phyloP scores from a whole-genome alignment of 352 stramenopile species.

The Plasmopara muralis region DNA sequence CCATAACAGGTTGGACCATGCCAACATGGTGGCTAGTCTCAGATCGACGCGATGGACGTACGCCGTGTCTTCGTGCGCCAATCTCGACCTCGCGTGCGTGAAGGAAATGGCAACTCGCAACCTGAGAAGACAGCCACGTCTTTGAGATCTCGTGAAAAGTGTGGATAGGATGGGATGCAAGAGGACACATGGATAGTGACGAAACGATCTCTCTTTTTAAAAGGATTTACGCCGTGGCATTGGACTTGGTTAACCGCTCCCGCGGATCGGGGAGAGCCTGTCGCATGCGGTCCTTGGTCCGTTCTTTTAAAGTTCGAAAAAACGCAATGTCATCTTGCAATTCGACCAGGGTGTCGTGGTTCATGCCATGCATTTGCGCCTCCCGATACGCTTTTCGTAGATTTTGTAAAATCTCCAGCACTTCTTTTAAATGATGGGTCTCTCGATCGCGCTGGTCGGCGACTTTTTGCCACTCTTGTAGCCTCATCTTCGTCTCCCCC shows the following conservation, averaged over 20 bases:
- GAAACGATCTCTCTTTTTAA: too few species aligned
- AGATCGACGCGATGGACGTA: slow-evolving; percentile 6
- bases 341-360: slow-evolving; percentile 53
- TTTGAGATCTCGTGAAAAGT: too few species aligned
- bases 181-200: too few species aligned
- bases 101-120: too few species aligned
- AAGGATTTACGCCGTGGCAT: slow-evolving; percentile 21
- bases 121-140: too few species aligned
- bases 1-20: slow-evolving; percentile 14
- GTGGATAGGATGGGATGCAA: too few species aligned
- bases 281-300: slow-evolving; percentile 62
- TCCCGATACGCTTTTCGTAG: slow-evolving; percentile 50
- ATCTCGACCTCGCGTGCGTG: too few species aligned
- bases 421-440: slow-evolving; percentile 55
- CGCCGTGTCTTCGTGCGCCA: neutral
- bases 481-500: slow-evolving; percentile 60
- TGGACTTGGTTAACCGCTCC: slow-evolving; percentile 24
- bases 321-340: slow-evolving; percentile 69
- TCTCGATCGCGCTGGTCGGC: slow-evolving; percentile 60
- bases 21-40: slow-evolving; percentile 10
- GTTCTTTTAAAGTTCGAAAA: slow-evolving; percentile 61
- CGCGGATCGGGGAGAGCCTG: slow-evolving; percentile 44
- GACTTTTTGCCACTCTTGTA: slow-evolving; percentile 43
- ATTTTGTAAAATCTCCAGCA: slow-evolving; percentile 40
- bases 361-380: slow-evolving; percentile 37